Base-by-base conservation (phyloP, 2,329 filamentous ascomycete species). In the Cyanodermella asteris region DNA sequence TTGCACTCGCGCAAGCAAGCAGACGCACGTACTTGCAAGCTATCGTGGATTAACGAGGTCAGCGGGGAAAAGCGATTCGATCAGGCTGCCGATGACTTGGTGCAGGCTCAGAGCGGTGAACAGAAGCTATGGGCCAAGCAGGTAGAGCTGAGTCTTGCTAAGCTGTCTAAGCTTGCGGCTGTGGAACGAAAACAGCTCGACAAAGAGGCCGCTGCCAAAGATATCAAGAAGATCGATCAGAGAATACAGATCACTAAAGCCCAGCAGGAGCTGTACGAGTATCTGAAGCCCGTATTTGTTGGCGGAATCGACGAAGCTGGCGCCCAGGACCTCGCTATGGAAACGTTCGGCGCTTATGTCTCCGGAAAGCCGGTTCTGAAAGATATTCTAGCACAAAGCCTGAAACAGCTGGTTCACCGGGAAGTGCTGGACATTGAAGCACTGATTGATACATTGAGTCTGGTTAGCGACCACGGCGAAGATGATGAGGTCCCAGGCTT, bases 31-130 rank as follows among this genome's bases (percentile, higher is more conserved):
- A n/a, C n/a, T n/a, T n/a, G n/a, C 15, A 78, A 78, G 38, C 59
- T 97, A 22, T 71, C 72, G 24, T 97, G 87, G 87, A 91, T 97
- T 51, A 90, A 97, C 43, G 82, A 94, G 42, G 62, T 94, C 6
- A 59, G 70, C 31, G 61, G 64, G 13, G 76, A 87, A 42, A 60
- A 69, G 30, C 69, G 91, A 38, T 80, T 80, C 33, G 56, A 64
- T 8, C 62, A 66, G 28, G 82, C 84, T 7, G 71, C 73, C 5
- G 53, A 66, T 20, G 73, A 71, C 1, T 59, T 97, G 23, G 55
- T 65, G 6, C 58, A 82, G 12, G 81, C 77, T 1, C 53, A 72
- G 12, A 59, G 61, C 24, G 65, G 68, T 27, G 82, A 93, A 45
- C 63, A 67, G 26, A 73, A 82, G 37, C 51, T 87, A 4, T 94